phyloP scores from a whole-genome alignment of 148 eudicot genomes.

The Camellia sinensis region DNA sequence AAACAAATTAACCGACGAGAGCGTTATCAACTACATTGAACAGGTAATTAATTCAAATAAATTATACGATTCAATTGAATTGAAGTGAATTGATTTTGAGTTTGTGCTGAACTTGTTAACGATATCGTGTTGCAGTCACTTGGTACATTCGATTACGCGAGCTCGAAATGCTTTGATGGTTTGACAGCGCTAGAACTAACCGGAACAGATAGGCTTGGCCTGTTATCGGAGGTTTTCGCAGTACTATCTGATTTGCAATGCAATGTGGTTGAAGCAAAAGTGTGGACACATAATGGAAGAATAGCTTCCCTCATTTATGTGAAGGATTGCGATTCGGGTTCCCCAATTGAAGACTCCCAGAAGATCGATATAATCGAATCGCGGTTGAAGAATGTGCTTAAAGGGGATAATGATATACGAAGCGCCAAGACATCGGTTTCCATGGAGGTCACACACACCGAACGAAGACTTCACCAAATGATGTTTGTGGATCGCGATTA shows the following conservation, averaged over 20 bases:
- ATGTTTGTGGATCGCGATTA: constrained; percentile 93
- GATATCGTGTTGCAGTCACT: constrained; percentile 53
- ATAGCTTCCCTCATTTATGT: constrained; percentile 76
- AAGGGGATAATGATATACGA: constrained; percentile 81
- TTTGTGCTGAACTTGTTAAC: not conserved
- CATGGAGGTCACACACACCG: constrained; percentile 66
- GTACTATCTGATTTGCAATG: constrained; percentile 66
- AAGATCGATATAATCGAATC: constrained; percentile 53
- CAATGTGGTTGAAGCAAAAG: constrained; percentile 71
- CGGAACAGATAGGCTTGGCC: constrained; percentile 77
- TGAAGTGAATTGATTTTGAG: not conserved
- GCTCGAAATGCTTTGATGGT: constrained; percentile 45
- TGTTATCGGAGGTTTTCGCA: constrained; percentile 84
- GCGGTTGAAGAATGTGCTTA: constrained; percentile 67
- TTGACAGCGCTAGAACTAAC: constrained; percentile 78
- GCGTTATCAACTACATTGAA: constrained; percentile 74
- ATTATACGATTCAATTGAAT: not conserved
- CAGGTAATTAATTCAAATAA: constrained; percentile 45
- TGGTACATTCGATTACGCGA: constrained; percentile 52
- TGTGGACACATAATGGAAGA: constrained; percentile 92
- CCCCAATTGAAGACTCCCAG: constrained; percentile 56
- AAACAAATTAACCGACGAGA: constrained; percentile 73
- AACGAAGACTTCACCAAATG: constrained; percentile 89
- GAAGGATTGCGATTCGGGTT: constrained; percentile 69
- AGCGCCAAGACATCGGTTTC: constrained; percentile 73